Evolutionary conservation across 1,284 basidiomycete species (phyloP).

Genomic region (Rhodotorula sp.): DNA sequence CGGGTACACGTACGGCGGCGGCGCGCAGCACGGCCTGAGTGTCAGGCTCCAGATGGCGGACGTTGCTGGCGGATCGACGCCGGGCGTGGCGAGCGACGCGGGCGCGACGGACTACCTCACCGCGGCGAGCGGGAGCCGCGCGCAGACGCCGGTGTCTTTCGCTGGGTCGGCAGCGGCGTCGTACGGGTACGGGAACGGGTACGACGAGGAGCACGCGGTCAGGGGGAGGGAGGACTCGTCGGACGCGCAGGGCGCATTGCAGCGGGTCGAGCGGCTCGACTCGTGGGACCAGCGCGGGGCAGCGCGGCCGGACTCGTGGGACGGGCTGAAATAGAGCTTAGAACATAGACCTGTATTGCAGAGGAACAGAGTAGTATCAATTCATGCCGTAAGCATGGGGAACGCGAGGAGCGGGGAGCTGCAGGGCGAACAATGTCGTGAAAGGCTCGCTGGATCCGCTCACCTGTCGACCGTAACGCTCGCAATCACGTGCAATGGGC

Average conservation of each 20-base stretch:
- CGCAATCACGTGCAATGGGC: not conserved
- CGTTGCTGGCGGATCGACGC: not conserved
- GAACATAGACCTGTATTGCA: not conserved
- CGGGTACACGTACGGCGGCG: not conserved
- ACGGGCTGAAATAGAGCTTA: not conserved
- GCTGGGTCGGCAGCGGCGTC: too few relatives aligned
- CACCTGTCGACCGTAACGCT: too few relatives aligned
- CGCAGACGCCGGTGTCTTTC: too few relatives aligned
- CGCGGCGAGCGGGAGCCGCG: too few relatives aligned
- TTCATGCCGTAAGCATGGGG: not conserved
- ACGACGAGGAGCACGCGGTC: not conserved
- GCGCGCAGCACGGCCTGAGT: not conserved
- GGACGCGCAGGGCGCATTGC: not conserved
- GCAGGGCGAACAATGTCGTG: too few relatives aligned
- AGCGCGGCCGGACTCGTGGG: not conserved
- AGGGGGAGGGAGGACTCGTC: not conserved
- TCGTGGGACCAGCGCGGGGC: not conserved
- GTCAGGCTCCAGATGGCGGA: constrained; percentile 2
- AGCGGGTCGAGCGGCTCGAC: not conserved
- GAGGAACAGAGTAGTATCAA: not conserved
- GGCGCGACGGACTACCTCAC: too few relatives aligned
- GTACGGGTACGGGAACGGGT: not conserved
- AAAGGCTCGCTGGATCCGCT: too few relatives aligned
- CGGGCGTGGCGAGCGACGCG: not conserved
- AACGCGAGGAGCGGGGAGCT: not conserved